Evolutionary conservation across 768 basidiomycete genomes (phyloP).

Genomic region (Coprinellus micaceus): DNA sequence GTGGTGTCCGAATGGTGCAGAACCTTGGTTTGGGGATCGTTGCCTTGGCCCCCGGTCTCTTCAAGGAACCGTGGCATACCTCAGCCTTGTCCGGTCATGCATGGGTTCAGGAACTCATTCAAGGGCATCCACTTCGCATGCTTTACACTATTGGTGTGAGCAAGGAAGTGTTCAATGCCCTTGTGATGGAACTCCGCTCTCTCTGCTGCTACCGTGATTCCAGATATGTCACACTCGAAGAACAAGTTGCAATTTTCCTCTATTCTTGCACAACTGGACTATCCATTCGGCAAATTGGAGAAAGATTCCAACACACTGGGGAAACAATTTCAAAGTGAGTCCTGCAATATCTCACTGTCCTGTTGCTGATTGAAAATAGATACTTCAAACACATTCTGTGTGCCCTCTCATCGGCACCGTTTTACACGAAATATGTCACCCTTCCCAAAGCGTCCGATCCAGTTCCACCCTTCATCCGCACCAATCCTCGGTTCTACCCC

Average conservation of each 20-base stretch:
- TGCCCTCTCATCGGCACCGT: neutral
- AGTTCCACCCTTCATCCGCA: constrained; percentile 16
- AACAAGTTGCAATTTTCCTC: constrained; percentile 26
- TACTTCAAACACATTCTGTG: constrained; percentile 6
- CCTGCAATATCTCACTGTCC: constrained; percentile 1
- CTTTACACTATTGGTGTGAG: neutral
- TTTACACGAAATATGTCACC: constrained; percentile 8
- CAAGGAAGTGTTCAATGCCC: constrained; percentile 2
- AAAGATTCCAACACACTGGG: constrained; percentile 27
- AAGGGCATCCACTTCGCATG: constrained; percentile 11
- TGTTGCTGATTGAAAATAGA: constrained; percentile 10
- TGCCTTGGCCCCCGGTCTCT: neutral
- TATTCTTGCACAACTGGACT: constrained; percentile 20
- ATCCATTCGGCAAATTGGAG: constrained; percentile 19
- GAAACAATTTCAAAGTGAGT: constrained; percentile 27
- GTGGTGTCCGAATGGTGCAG: neutral
- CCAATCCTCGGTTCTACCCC: constrained; percentile 25
- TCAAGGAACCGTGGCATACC: constrained; percentile 6
- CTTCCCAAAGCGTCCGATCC: constrained; percentile 17
- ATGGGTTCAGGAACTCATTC: constrained; percentile 13
- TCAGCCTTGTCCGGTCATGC: constrained; percentile 10
- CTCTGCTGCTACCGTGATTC: constrained; percentile 7
- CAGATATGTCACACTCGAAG: constrained; percentile 7
- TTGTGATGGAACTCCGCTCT: constrained; percentile 5
- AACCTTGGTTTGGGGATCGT: neutral